phyloP scores from a whole-genome alignment of 1,139 yeast species.

The Lodderomyces oxycetoniae region DNA sequence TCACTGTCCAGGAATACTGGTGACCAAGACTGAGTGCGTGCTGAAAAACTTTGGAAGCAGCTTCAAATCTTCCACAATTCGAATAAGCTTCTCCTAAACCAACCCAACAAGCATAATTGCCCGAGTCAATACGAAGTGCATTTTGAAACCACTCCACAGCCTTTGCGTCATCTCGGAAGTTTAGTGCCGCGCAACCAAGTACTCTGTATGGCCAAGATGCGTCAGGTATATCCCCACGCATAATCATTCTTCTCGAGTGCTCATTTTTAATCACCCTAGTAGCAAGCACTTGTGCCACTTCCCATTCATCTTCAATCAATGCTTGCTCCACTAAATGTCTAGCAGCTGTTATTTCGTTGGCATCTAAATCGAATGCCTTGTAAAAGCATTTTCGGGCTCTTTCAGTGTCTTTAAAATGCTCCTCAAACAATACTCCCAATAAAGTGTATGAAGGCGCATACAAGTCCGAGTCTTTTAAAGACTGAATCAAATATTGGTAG shows the following conservation, averaged over 20 bases:
- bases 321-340: constrained; percentile 64
- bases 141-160: constrained; percentile 89
- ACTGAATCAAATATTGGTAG: constrained; percentile 52
- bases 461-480: constrained; percentile 59
- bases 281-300: constrained; percentile 72
- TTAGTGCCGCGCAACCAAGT: constrained; percentile 73
- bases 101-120: constrained; percentile 79
- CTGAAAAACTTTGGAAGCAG: constrained; percentile 77
- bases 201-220: constrained; percentile 83
- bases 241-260: constrained; percentile 47
- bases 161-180: constrained; percentile 65
- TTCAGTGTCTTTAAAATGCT: constrained; percentile 50
- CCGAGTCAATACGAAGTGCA: constrained; percentile 64
- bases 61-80: constrained; percentile 79
- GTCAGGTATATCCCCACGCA: constrained; percentile 31
- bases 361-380: constrained; percentile 84
- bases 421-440: constrained; percentile 66
- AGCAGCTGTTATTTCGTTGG: constrained; percentile 72
- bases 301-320: constrained; percentile 73
- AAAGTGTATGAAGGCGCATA: constrained; percentile 77
- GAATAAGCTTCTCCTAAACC: constrained; percentile 93
- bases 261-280: constrained; percentile 61
- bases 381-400: constrained; percentile 85
- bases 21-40: constrained; percentile 53
- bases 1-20: constrained; percentile 48